Evolutionary conservation across 2,329 filamentous ascomycete species (phyloP).

Genomic region (Rachicladosporium sp.): DNA sequence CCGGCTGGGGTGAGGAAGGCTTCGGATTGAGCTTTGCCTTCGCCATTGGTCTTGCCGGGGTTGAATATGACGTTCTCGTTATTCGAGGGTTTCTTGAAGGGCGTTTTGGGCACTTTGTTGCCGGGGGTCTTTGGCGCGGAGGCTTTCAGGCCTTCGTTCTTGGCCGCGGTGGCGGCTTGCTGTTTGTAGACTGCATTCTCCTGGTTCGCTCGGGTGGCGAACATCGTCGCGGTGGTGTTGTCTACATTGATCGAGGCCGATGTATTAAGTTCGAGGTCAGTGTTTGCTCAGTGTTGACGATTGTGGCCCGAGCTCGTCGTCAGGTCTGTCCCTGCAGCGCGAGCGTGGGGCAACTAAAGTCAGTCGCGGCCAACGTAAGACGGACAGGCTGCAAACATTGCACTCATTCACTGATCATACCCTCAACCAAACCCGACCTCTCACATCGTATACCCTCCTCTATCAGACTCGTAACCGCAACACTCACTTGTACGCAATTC

Average conservation of each 20-base stretch:
- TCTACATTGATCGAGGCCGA: no score
- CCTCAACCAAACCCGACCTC: no score
- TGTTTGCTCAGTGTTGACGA: no score
- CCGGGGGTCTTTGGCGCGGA: conserved; percentile 68
- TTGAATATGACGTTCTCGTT: conserved; percentile 70
- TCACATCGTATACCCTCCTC: no score
- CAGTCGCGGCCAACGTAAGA: no score
- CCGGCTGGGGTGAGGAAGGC: conserved; percentile 67
- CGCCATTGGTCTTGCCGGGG: conserved; percentile 46
- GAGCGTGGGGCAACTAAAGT: no score
- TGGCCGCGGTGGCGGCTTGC: conserved; percentile 57
- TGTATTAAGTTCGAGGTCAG: no score
- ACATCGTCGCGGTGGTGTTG: conserved; percentile 40
- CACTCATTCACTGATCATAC: no score
- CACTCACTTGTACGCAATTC: neutral
- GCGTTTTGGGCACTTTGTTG: conserved; percentile 66
- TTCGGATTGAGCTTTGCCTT: conserved; percentile 43
- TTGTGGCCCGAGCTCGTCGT: no score
- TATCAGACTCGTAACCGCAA: no score
- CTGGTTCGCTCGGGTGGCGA: conserved; percentile 64
- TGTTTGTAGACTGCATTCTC: conserved; percentile 73
- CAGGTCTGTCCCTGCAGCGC: no score
- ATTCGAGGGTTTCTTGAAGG: conserved; percentile 62
- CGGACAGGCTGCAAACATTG: no score
- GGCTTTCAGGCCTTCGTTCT: conserved; percentile 54